Evolutionary conservation across 305 asterid genomes (phyloP).

Genomic region (Solanum hybrid): DNA sequence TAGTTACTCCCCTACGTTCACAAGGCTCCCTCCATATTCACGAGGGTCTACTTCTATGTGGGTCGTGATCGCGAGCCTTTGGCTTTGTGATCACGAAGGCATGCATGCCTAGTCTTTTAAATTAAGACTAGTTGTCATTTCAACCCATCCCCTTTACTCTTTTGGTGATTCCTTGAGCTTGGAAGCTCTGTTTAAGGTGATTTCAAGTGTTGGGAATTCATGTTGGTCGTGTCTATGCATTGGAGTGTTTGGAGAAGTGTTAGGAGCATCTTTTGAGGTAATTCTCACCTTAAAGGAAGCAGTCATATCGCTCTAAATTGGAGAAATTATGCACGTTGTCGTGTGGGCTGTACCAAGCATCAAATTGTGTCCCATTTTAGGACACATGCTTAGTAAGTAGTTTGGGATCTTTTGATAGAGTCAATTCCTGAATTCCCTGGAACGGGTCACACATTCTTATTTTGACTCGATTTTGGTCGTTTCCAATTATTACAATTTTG

Average conservation of each 20-base stretch:
- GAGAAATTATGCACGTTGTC: not conserved
- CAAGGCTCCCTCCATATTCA: not conserved
- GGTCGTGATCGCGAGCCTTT: not conserved
- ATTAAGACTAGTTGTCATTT: not conserved
- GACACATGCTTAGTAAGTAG: not conserved
- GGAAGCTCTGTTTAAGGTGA: not conserved
- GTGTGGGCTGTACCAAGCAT: not conserved
- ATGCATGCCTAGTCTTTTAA: not conserved
- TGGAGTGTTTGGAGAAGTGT: not conserved
- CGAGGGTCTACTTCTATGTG: not conserved
- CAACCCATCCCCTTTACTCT: not conserved
- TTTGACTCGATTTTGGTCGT: not conserved
- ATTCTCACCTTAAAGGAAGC: not conserved
- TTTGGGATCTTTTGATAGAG: not conserved
- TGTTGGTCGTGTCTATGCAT: not conserved
- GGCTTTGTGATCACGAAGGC: not conserved
- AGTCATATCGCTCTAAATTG: not conserved
- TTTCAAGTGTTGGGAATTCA: not conserved
- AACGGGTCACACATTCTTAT: not conserved
- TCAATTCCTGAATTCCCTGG: not conserved
- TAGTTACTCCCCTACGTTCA: not conserved
- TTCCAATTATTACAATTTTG: too few relatives aligned
- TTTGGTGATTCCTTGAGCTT: not conserved
- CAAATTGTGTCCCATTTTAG: not conserved
- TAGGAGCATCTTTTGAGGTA: not conserved